phyloP scores from a whole-genome alignment of 495 filamentous ascomycete species.

The Chaetomidium leptoderma region DNA sequence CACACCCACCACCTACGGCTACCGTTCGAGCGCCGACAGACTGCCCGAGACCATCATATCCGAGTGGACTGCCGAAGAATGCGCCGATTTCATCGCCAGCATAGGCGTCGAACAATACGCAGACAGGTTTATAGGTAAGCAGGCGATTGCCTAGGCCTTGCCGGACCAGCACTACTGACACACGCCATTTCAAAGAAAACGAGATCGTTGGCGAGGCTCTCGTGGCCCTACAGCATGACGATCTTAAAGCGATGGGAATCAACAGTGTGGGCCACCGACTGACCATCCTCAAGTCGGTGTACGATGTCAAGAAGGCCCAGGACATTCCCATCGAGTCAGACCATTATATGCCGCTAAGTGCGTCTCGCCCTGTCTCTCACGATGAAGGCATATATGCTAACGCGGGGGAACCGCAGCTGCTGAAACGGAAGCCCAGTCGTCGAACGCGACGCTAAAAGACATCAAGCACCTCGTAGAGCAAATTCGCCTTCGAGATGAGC shows the following conservation, averaged over 20 bases:
- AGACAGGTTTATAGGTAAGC: constrained; percentile 64
- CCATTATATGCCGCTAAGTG: constrained; percentile 92
- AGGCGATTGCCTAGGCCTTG: constrained; percentile 11
- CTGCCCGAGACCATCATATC: constrained; percentile 75
- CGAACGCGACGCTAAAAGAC: constrained; percentile 85
- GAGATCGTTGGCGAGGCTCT: constrained; percentile 90
- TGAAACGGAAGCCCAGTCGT: constrained; percentile 78
- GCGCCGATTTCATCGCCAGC: constrained; percentile 75
- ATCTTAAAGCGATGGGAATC: constrained; percentile 91
- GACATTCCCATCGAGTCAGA: constrained; percentile 86
- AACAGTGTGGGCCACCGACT: constrained; percentile 88
- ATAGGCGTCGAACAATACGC: constrained; percentile 82
- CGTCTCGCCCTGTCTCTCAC: constrained; percentile 31
- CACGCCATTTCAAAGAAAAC: constrained; percentile 60
- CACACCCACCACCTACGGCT: constrained; percentile 80
- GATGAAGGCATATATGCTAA: constrained; percentile 23
- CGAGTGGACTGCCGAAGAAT: constrained; percentile 86
- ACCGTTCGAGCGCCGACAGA: constrained; percentile 59
- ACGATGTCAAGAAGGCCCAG: constrained; percentile 89
- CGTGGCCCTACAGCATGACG: constrained; percentile 82
- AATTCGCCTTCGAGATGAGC: constrained; percentile 79
- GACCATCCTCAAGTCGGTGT: constrained; percentile 90
- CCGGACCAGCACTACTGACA: constrained; percentile 24
- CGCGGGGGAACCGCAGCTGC: constrained; percentile 56
- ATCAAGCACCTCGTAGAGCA: constrained; percentile 83